phyloP scores from a whole-genome alignment of 2,329 filamentous ascomycete genomes.

The Monilinia laxa region DNA sequence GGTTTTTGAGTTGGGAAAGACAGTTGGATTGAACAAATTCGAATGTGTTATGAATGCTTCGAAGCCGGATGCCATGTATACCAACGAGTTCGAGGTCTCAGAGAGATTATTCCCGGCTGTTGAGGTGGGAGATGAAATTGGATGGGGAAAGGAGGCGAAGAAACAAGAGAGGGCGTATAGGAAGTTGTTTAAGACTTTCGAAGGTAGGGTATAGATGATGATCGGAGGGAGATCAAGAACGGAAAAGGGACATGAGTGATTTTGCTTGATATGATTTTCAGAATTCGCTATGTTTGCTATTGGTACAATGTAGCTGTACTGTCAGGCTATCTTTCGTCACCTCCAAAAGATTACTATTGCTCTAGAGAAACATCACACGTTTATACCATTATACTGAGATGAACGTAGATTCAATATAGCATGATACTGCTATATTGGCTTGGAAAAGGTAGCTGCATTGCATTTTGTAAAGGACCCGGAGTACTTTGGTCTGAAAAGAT shows the following conservation, averaged over 20 bases:
- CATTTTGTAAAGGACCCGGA: no score
- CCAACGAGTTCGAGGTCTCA: background rate
- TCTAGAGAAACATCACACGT: background rate
- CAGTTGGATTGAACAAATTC: slow-evolving; percentile 16
- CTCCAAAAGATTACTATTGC: background rate
- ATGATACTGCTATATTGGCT: no score
- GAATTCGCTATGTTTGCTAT: background rate
- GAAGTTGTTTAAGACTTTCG: slow-evolving; percentile 13
- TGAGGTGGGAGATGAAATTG: background rate
- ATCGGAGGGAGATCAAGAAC: background rate
- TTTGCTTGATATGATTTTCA: background rate
- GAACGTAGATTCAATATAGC: background rate
- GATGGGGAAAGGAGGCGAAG: slow-evolving; percentile 21
- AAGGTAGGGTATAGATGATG: background rate
- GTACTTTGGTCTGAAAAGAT: no score
- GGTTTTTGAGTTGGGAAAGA: slow-evolving; percentile 14
- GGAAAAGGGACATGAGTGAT: background rate
- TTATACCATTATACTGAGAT: background rate
- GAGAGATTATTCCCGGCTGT: background rate
- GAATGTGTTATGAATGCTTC: slow-evolving; percentile 19
- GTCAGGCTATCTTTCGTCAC: background rate
- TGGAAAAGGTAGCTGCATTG: no score
- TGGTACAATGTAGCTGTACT: background rate
- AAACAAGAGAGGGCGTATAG: slow-evolving; percentile 15
- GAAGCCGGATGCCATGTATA: background rate